phyloP scores from a whole-genome alignment of 352 stramenopile species.

The Pythium monospermum region DNA sequence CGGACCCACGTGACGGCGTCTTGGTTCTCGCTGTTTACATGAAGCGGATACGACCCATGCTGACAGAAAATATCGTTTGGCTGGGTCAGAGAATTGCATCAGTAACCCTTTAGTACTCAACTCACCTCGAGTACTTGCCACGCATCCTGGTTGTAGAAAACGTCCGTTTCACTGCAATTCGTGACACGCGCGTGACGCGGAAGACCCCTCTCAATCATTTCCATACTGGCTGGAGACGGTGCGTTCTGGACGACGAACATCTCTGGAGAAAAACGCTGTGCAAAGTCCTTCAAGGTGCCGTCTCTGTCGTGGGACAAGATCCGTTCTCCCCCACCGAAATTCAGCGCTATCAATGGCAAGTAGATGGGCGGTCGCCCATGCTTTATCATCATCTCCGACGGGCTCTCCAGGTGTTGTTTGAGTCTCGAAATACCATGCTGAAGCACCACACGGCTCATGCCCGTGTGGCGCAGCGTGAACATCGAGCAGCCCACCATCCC shows the following conservation, averaged over 20 bases:
- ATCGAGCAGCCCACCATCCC: not conserved
- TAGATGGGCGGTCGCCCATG: too few relatives aligned
- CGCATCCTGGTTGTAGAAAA: not conserved
- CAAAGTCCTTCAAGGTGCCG: too few relatives aligned
- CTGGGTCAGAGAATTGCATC: too few relatives aligned
- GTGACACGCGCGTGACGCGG: not conserved
- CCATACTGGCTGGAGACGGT: not conserved
- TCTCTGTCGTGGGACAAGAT: too few relatives aligned
- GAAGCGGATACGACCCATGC: too few relatives aligned
- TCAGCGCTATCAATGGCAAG: slow-evolving; percentile 1
- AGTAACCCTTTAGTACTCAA: not conserved
- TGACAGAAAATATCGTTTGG: too few relatives aligned
- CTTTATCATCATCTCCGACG: not conserved
- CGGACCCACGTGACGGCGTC: not conserved
- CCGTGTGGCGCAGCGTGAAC: not conserved
- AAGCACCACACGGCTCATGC: slow-evolving; percentile 4
- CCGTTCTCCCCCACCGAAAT: not conserved
- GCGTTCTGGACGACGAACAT: not conserved
- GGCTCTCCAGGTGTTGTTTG: not conserved
- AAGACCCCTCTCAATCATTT: not conserved
- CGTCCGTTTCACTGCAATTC: not conserved
- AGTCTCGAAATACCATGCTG: not conserved
- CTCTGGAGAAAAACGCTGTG: not conserved
- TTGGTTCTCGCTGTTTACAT: not conserved
- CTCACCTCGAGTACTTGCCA: not conserved